phyloP scores from a whole-genome alignment of 129 eudicot genomes.

The Mikania micrantha region DNA sequence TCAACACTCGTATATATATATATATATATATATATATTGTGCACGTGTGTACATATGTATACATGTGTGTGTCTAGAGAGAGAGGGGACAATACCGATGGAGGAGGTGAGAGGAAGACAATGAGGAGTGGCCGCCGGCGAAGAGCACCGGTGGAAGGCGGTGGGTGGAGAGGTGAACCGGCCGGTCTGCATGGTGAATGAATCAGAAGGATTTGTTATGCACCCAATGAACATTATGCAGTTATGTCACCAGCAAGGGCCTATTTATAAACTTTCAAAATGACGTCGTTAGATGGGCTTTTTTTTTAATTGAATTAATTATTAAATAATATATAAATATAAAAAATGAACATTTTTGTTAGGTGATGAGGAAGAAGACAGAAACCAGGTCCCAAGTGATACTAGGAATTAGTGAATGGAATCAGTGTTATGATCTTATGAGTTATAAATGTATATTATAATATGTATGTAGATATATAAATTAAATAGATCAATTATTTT shows the following conservation, averaged over 20 bases:
- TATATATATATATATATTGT: too few relatives aligned
- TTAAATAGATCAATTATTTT: too few relatives aligned
- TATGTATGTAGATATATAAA: too few relatives aligned
- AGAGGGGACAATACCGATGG: neutral
- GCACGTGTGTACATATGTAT: too few relatives aligned
- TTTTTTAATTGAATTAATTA: too few relatives aligned
- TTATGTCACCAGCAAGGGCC: neutral
- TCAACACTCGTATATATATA: too few relatives aligned
- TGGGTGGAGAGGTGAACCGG: constrained; percentile 20
- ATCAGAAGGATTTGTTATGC: neutral
- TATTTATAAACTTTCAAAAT: constrained; percentile 15
- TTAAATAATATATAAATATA: too few relatives aligned
- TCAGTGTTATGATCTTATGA: constrained; percentile 31
- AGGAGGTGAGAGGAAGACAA: constrained; percentile 9
- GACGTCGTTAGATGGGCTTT: too few relatives aligned
- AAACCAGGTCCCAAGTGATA: constrained; percentile 49
- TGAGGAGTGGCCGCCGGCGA: constrained; percentile 5
- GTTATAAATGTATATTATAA: too few relatives aligned
- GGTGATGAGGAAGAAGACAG: constrained; percentile 41
- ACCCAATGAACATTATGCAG: too few relatives aligned
- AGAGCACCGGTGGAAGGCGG: constrained; percentile 13
- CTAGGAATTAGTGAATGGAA: constrained; percentile 49
- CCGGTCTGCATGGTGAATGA: constrained; percentile 8
- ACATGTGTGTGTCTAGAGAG: neutral
- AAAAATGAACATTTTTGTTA: neutral